phyloP scores from a whole-genome alignment of 1,284 basidiomycete genomes.

The Pholiota adiposa region DNA sequence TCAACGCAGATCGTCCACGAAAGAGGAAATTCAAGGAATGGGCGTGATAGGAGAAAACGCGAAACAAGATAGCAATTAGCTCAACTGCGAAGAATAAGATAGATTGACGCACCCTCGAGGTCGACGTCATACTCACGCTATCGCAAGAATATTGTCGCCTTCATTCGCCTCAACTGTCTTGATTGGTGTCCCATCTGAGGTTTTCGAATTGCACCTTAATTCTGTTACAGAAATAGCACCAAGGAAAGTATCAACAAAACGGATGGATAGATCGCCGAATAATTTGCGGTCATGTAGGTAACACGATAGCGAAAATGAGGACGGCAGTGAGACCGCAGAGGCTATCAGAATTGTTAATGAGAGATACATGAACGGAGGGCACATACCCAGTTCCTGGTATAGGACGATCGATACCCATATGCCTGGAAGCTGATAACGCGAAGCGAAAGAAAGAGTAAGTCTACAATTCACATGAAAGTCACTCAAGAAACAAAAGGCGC shows the following conservation, averaged over 20 bases:
- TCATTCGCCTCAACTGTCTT: constrained; percentile 93
- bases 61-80: constrained; percentile 1
- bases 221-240: constrained; percentile 42
- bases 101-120: constrained; percentile 78
- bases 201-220: constrained; percentile 92
- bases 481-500: constrained; percentile 2
- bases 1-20: too few relatives aligned
- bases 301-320: too few relatives aligned
- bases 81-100: neutral
- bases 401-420: constrained; percentile 52
- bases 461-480: constrained; percentile 3
- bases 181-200: constrained; percentile 79
- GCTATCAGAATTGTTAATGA: neutral
- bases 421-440: constrained; percentile 34
- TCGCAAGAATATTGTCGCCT: constrained; percentile 89
- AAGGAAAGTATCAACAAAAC: neutral
- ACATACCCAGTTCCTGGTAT: constrained; percentile 69
- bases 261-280: neutral
- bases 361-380: constrained; percentile 19
- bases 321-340: too few relatives aligned
- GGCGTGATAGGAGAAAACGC: neutral
- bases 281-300: too few relatives aligned
- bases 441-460: too few relatives aligned
- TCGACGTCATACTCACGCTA: constrained; percentile 96
- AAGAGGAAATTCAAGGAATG: neutral